Evolutionary conservation across 768 basidiomycete genomes (phyloP), one percentile per base, ranked within the genome.

Genomic region (Thelephora aurantiotincta): DNA sequence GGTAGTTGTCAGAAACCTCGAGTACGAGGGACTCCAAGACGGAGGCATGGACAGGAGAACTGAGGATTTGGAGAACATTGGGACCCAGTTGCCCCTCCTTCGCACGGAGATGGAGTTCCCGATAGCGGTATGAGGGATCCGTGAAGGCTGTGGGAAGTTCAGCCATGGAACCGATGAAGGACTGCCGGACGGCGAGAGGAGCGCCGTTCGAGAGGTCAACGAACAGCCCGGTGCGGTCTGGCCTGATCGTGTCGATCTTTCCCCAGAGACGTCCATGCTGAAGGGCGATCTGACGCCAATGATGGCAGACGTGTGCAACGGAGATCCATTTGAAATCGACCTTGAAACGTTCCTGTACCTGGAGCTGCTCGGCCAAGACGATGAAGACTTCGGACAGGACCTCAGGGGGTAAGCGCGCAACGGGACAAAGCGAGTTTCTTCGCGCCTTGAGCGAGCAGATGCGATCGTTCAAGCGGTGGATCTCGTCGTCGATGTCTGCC

Each of bases 381-480:
- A 41, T 6, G 43, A 51, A 51, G 33, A 51, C 44, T 14, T 51
- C 50, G 12, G 50, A 23, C 23, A 51, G 41, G 42, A 51, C 34
- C 37, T 51, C 50, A 22, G 37, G 46, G 37, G 50, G 50, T 14
- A 51, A 30, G 33, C 42, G 41, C 13, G 38, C 3, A 33, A 48
- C 43, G 20, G 42, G 46, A 6, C 35, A 22, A 34, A 51, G 50
- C 6, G 16, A 30, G 50, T 51, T 51, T 14, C 50, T 37, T 11
- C 42, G 46, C 6, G 43, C 18, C 2, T 23, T 41, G 42, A 51
- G 47, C 12, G 33, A 9, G 20, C 42, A 33, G 6, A 50, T 18
- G 20, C n/a, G 26, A 5, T 19, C 18, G 16, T 35, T 16, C 20
- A 50, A 33, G 33, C 47, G 50, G 4, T 35, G 12, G 33, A 51